A percentile compares a stretch with the other conserved stretches of the same genome.
Conservation (phyloP, 768 basidiomycete species). For the Rossbeevera mucosa region DNA sequence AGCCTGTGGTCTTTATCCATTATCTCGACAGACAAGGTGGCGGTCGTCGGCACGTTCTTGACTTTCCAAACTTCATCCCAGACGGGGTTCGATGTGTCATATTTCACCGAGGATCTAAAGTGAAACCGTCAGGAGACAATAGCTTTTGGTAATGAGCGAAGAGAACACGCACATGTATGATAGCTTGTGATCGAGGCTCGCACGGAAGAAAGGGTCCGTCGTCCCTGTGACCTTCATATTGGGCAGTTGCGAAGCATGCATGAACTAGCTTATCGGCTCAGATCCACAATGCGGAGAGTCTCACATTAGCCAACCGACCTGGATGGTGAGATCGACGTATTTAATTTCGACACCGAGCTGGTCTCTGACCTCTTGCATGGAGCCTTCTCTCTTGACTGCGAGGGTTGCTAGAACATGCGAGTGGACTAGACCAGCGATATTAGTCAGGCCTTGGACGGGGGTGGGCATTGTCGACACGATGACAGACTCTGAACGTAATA, state of each 20-base stretch:
- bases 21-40: slow-evolving; percentile 56
- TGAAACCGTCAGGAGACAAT: neutral
- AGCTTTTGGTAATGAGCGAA: neutral
- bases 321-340: slow-evolving; percentile 57
- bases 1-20: slow-evolving; percentile 59
- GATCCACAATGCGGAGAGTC: neutral
- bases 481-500: neutral
- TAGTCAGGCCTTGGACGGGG: slow-evolving; percentile 10
- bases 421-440: slow-evolving; percentile 11
- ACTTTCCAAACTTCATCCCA: slow-evolving; percentile 76
- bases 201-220: slow-evolving; percentile 71
- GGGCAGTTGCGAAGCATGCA: slow-evolving; percentile 64
- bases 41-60: slow-evolving; percentile 67
- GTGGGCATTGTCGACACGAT: neutral
- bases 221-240: slow-evolving; percentile 62
- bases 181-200: slow-evolving; percentile 59
- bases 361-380: slow-evolving; percentile 29
- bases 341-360: slow-evolving; percentile 35
- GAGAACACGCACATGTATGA: slow-evolving; percentile 53
- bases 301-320: slow-evolving; percentile 32
- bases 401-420: neutral
- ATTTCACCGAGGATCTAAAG: slow-evolving; percentile 60
- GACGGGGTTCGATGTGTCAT: slow-evolving; percentile 53
- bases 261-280: slow-evolving; percentile 44
- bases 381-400: slow-evolving; percentile 22